These are phyloP conservation scores for Gigaspora rosea DNA, from an alignment of 192 early-diverging fungal genomes.

Conservation along the genomic window DNA sequence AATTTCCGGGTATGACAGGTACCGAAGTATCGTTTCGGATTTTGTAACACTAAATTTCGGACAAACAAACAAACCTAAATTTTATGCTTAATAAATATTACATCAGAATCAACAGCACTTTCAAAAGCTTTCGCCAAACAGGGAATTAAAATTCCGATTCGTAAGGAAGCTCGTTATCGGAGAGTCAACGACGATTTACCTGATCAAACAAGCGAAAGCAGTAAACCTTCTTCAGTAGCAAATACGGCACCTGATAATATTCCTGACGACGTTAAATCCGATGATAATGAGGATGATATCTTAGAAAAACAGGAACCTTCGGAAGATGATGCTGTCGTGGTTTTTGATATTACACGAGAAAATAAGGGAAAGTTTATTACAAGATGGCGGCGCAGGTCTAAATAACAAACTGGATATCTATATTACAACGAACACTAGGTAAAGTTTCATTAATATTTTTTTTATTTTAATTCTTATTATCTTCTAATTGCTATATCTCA, in stretches of 20 bases:
- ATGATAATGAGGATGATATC: not conserved
- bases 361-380: no score
- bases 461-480: no score
- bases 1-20: conserved; percentile 79
- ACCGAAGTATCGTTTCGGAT: not conserved
- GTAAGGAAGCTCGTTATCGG: conserved; percentile 52
- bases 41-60: no score
- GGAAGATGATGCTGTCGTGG: no score
- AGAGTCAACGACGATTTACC: conserved; percentile 2
- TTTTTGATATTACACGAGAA: no score
- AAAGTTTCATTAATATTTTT: no score
- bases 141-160: conserved; percentile 79
- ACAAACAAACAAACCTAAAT: no score
- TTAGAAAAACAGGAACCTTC: no score
- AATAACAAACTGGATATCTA: no score
- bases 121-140: conserved; percentile 74
- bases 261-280: not conserved
- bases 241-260: not conserved
- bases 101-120: conserved; percentile 66
- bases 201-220: not conserved
- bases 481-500: no score
- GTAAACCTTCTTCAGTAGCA: not conserved
- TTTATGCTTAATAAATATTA: conserved; percentile 3
- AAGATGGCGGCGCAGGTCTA: no score
- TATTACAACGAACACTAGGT: no score